Percentiles rank a stretch among this genome's conserved stretches.
Evolutionary conservation across 495 filamentous ascomycete species (phyloP).

Genomic region (Sordaria brevicollis): DNA sequence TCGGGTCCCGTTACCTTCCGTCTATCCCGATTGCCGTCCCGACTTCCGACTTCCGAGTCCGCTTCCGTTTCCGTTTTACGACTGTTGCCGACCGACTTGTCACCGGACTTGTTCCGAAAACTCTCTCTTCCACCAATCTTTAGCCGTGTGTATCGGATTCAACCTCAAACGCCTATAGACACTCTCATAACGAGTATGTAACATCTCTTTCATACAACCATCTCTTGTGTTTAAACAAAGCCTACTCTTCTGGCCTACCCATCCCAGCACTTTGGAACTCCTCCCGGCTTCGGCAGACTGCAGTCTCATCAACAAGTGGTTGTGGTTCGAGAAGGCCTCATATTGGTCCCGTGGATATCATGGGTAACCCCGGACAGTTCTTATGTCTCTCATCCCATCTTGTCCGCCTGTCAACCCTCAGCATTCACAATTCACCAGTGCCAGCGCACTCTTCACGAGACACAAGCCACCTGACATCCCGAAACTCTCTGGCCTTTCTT

Average conservation of each 20-base stretch:
- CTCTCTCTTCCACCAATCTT: neutral
- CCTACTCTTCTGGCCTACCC: neutral
- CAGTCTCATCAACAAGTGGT: neutral
- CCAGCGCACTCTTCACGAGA: neutral
- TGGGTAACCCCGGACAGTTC: neutral
- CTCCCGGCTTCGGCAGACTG: neutral
- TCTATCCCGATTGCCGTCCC: neutral
- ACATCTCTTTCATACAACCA: neutral
- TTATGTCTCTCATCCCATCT: neutral
- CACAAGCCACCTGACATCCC: neutral
- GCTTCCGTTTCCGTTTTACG: neutral
- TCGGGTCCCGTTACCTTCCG: neutral
- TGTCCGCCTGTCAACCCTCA: neutral
- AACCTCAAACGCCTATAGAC: neutral
- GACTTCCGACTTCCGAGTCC: neutral
- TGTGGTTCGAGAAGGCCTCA: neutral
- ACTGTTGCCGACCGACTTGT: neutral
- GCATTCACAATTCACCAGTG: neutral
- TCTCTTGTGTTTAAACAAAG: neutral
- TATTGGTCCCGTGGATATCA: neutral
- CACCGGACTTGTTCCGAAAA: neutral
- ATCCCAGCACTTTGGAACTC: neutral
- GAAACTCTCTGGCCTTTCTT: neutral
- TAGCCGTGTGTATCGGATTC: neutral
- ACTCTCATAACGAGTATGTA: neutral